phyloP scores from a whole-genome alignment of 2,329 filamentous ascomycete species.

The Fusarium ramigenum region DNA sequence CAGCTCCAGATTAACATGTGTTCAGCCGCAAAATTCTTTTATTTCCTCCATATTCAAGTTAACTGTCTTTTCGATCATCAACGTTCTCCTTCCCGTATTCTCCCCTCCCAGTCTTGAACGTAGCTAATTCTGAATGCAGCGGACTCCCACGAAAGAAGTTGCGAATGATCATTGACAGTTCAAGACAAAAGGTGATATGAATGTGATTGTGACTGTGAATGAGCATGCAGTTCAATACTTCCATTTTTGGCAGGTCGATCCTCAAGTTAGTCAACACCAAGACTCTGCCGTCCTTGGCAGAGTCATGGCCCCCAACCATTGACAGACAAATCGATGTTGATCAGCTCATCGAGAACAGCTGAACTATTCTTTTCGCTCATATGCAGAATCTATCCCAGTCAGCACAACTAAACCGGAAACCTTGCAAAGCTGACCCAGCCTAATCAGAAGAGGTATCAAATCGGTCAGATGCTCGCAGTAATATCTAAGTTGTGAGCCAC shows the following conservation, averaged over 20 bases:
- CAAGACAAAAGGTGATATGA: too few relatives aligned
- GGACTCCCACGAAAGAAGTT: accelerated
- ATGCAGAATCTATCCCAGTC: too few relatives aligned
- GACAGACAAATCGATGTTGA: accelerated
- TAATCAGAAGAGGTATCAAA: too few relatives aligned
- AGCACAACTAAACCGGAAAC: accelerated
- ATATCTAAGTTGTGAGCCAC: too few relatives aligned
- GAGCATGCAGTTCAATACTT: not conserved
- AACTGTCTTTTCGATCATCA: too few relatives aligned
- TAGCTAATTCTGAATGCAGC: too few relatives aligned
- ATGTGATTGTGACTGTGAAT: not conserved
- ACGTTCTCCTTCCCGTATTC: too few relatives aligned
- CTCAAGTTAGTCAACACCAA: not conserved
- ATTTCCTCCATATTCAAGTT: too few relatives aligned
- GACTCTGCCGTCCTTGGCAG: not conserved
- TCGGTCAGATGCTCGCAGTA: accelerated
- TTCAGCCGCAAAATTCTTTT: not conserved
- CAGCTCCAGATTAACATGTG: not conserved
- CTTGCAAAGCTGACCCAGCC: not conserved
- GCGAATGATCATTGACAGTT: accelerated
- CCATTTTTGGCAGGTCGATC: not conserved
- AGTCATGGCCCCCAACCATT: not conserved
- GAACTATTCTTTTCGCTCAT: accelerated
- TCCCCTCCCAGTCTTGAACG: too few relatives aligned
- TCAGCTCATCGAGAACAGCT: not conserved